phyloP scores from a whole-genome alignment of 176 grass and related monocot genomes.

The Zizania latifolia region DNA sequence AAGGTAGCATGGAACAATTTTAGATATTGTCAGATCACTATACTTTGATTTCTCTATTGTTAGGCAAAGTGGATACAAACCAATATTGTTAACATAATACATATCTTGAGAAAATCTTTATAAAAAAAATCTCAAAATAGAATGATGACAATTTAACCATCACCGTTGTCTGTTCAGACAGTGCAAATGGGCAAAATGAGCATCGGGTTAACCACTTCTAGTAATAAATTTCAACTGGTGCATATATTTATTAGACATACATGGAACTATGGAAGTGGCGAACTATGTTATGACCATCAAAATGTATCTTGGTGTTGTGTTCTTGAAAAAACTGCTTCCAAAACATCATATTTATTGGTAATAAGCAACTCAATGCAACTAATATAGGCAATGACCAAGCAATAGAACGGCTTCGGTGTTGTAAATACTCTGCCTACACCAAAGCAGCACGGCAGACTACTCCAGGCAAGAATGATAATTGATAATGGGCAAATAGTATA shows the following conservation, averaged over 20 bases:
- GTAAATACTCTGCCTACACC: background rate
- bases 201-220: background rate
- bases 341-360: background rate
- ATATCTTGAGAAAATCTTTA: background rate
- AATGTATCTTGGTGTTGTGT: background rate
- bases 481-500: background rate
- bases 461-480: constrained; percentile 3
- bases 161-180: background rate
- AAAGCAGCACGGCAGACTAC: background rate
- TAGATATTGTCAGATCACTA: background rate
- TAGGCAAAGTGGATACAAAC: background rate
- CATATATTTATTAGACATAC: background rate
- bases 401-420: background rate
- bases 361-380: background rate
- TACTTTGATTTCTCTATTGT: background rate
- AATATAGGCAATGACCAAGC: background rate
- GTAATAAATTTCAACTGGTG: too few species aligned
- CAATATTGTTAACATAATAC: background rate
- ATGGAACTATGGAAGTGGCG: background rate
- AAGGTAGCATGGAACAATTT: background rate
- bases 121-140: too few species aligned
- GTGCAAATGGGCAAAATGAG: background rate
- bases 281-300: background rate
- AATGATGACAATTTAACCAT: constrained; percentile 2
- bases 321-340: background rate